Percentiles rank a stretch among this genome's conserved stretches.
These are phyloP conservation scores for Trametes cingulata DNA, from an alignment of 768 basidiomycete genomes.

Conservation along the genomic window DNA sequence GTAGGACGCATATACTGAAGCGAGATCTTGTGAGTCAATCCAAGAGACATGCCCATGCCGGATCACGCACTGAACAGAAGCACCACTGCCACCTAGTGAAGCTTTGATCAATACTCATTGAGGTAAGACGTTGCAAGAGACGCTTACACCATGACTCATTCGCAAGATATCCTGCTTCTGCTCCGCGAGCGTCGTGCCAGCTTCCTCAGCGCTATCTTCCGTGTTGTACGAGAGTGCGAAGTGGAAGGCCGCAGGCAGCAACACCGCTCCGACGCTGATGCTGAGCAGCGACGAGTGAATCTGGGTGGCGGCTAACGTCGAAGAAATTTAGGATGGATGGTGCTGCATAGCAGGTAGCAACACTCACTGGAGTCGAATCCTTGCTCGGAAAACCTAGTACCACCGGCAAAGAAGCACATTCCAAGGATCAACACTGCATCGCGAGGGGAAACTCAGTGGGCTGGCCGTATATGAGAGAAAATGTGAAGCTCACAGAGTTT, in stretches of 20 bases:
- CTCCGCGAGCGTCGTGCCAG: conserved; percentile 25
- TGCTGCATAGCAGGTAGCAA: not conserved
- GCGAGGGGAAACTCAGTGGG: not conserved
- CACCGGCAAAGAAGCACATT: conserved; percentile 84
- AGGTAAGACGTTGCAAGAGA: not conserved
- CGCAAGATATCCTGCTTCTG: conserved; percentile 54
- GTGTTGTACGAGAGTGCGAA: conserved; percentile 48
- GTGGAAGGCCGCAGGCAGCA: conserved; percentile 77
- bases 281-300: conserved; percentile 73
- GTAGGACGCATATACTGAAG: conserved; percentile 70
- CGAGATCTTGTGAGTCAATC: not conserved
- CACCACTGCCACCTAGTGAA: conserved; percentile 65
- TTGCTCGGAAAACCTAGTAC: conserved; percentile 74
- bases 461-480: not conserved
- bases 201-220: conserved; percentile 4
- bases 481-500: conserved; percentile 54
- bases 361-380: conserved; percentile 68
- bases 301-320: conserved; percentile 73
- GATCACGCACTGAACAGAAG: conserved; percentile 67
- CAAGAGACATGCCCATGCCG: not conserved
- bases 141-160: conserved; percentile 78
- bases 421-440: conserved; percentile 76
- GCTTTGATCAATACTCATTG: not conserved
- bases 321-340: no score
- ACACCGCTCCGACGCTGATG: conserved; percentile 76